Base-by-base conservation (phyloP, 345 rosid species). In the Eucalyptus rudis region DNA sequence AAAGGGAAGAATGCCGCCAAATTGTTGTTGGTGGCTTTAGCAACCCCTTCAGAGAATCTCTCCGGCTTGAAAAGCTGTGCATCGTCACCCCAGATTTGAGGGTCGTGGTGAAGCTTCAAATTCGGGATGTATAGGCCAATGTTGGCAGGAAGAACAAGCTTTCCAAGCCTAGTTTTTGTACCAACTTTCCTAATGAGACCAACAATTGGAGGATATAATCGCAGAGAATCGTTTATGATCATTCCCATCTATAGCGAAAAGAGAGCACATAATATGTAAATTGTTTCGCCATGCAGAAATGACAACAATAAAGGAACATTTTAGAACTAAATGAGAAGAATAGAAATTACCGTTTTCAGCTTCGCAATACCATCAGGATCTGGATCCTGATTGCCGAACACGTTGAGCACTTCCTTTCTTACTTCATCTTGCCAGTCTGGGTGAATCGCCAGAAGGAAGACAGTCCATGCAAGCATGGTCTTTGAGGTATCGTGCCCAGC, bases 51-150 rank as follows among this genome's bases (percentile, higher is more conserved):
- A 2, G 92, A 89, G 64, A 93, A 94, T 86, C 96, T 91, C 86
- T 94, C 92, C 11, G 94, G 95, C 86, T 90, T 92, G 91, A 92
- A 95, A 54, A 87, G 89, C 54, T 91, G 89, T 20, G 49, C 92
- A 87, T 92, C 94, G 6, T 91, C 91, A 52, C 95, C 95, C 96
- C 95, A 93, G 31, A 92, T 58, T 29, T 89, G 49, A 76, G 92
- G 90, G 76, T 92, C 88, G 40, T 91, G 91, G 88, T 93, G 94
- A 86, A 91, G 50, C 86, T 92, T 91, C n/a, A 91, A 44, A 17
- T 16, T 51, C 4, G 90, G 89, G 56, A 93, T 90, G 25, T 4
- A 3, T 4, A 91, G 2, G 85, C 90, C 88, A 59, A 90, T 83
- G 56, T 90, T 86, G 8, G 87, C 90, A 14, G 94, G 94, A 40